Conservation (phyloP, 331 rosid genomes). For the Pyrus hybrid region DNA sequence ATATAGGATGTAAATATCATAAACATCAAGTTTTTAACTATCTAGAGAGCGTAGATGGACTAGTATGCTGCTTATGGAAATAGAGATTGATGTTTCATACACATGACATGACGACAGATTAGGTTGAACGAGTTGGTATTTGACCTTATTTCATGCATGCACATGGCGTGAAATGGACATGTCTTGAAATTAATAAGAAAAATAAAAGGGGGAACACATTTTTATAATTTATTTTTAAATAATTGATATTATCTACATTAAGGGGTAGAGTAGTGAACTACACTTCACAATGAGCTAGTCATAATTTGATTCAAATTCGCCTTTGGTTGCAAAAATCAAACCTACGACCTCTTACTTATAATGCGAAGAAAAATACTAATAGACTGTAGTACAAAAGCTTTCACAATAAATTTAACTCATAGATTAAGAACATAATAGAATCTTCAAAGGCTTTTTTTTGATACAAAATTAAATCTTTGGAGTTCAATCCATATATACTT, state of each 20-base stretch:
- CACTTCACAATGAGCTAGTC: too few species aligned
- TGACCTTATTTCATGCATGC: too few species aligned
- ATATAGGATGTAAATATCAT: not conserved
- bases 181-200: too few species aligned
- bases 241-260: too few species aligned
- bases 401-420: not conserved
- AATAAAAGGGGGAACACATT: not conserved
- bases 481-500: not conserved
- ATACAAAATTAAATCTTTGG: not conserved
- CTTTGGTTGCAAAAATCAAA: too few species aligned
- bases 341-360: too few species aligned
- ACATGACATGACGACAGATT: not conserved
- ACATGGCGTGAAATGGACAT: not conserved
- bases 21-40: not conserved
- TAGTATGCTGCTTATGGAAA: not conserved
- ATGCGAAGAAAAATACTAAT: too few species aligned
- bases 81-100: not conserved
- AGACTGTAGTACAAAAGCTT: too few species aligned
- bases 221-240: too few species aligned
- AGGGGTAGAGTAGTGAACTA: fast-evolving
- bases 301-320: too few species aligned
- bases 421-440: too few species aligned
- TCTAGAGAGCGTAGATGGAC: not conserved
- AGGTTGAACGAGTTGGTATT: too few species aligned
- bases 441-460: not conserved